A percentile compares a stretch with the other conserved stretches of the same genome.
These are phyloP conservation scores for Acacia concinna DNA, from an alignment of 331 rosid species.

Conservation along the genomic window DNA sequence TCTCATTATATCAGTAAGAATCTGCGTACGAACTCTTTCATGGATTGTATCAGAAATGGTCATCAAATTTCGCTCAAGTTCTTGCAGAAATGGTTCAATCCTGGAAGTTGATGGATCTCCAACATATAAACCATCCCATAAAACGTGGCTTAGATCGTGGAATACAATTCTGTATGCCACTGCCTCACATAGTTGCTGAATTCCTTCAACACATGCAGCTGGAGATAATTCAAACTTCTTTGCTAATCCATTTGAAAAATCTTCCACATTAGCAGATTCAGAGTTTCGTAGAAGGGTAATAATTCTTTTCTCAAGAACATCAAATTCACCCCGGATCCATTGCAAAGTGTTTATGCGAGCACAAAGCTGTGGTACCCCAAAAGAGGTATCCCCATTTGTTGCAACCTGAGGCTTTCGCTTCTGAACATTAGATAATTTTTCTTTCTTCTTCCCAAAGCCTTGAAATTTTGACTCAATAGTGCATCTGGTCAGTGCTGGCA, in stretches of 20 bases:
- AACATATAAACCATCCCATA: conserved; percentile 80
- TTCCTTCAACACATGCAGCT: conserved; percentile 82
- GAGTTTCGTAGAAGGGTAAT: conserved; percentile 67
- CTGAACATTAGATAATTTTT: conserved; percentile 76
- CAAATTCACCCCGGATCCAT: conserved; percentile 72
- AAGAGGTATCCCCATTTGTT: conserved; percentile 64
- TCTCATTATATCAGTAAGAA: conserved; percentile 78
- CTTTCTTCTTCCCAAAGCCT: conserved; percentile 97
- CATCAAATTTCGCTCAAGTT: conserved; percentile 78
- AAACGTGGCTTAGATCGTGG: conserved; percentile 67
- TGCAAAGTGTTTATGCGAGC: conserved; percentile 86
- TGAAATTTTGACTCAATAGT: conserved; percentile 83
- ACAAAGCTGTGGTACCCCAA: conserved; percentile 73
- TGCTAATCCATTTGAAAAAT: conserved; percentile 47
- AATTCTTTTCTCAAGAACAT: conserved; percentile 73
- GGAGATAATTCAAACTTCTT: conserved; percentile 77
- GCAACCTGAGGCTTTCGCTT: conserved; percentile 84
- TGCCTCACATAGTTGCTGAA: conserved; percentile 83
- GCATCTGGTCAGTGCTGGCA: conserved; percentile 96
- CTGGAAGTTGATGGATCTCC: conserved; percentile 71
- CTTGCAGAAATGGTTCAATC: conserved; percentile 79
- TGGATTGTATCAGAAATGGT: conserved; percentile 72
- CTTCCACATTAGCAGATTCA: conserved; percentile 53
- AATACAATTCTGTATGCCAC: conserved; percentile 78
- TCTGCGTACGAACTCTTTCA: conserved; percentile 73